Evolutionary conservation across 2,329 filamentous ascomycete species (phyloP), one percentile per base, ranked within the genome.

Genomic region (Pseudogymnoascus sp.): DNA sequence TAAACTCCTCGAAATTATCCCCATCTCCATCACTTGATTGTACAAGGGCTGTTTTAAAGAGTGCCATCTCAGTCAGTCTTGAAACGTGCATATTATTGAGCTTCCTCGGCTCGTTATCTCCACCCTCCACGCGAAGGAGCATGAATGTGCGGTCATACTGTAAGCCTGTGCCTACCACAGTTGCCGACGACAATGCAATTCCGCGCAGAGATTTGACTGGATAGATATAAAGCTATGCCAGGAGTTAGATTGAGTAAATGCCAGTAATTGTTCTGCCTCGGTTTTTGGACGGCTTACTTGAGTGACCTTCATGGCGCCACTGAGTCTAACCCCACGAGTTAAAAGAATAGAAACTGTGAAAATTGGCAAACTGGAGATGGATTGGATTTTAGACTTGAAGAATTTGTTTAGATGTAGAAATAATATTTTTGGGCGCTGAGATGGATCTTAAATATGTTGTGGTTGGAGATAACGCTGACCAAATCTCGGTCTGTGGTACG

Each of bases 161-260:
- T 68, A 90, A 78, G 12, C 89, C 88, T 66, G 85, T 81, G n/a
- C 79, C 78, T 4, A 82, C 83, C 56, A 90, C 74, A n/a, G 75
- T 74, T 2, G 86, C 80, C 0, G 76, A 73, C 4, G 77, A 64
- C 34, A 91, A 75, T 16, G 79, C 73, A 62, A 88, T 82, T 60
- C 83, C 84, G 37, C 85, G 83, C n/a, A 91, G 80, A 6, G 82
- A 87, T 72, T 91, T 91, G 75, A 91, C 86, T 44, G 89, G 88
- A 73, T 91, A 90, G 59, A 89, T 80, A 74, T 87, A 89, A 37
- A 91, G 79, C 83, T 87, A 66, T 37, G 62, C 65, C 63, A 25
- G 1, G 37, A 38, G n/a, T 53, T 53, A 53, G 46, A 31, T 16
- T 53, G 46, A 31, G 10, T 18, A 11, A 18, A 53, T 16, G 46